phyloP scores from a whole-genome alignment of 2,329 filamentous ascomycete species.

The Ascochyta koolunga region DNA sequence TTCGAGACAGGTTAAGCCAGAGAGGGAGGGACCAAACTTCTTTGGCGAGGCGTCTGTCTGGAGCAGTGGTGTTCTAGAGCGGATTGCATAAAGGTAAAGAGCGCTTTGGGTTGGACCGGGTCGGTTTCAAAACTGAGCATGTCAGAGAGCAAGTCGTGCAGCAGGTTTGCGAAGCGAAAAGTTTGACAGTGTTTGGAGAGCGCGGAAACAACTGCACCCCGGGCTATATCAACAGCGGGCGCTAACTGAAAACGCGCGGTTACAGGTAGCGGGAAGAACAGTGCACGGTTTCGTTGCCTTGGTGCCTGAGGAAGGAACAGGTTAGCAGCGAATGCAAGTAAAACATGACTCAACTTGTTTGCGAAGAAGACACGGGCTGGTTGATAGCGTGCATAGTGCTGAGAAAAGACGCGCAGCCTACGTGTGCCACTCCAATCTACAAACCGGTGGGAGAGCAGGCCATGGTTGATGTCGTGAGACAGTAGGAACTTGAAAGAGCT shows the following conservation, averaged over 20 bases:
- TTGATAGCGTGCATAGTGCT: neutral
- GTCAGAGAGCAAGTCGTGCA: slow-evolving; percentile 45
- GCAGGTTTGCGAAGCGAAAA: slow-evolving; percentile 44
- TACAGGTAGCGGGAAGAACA: slow-evolving; percentile 38
- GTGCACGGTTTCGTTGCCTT: slow-evolving; percentile 30
- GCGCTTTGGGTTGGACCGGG: slow-evolving; percentile 37
- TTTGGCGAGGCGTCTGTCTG: slow-evolving; percentile 37
- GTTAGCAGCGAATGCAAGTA: slow-evolving; percentile 5
- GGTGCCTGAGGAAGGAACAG: slow-evolving; percentile 7
- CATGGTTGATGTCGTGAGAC: slow-evolving; percentile 41
- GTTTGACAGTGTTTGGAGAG: slow-evolving; percentile 47
- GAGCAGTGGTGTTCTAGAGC: slow-evolving; percentile 28
- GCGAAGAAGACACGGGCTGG: neutral
- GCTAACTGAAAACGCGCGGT: slow-evolving; percentile 40
- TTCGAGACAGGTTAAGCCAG: slow-evolving; percentile 46
- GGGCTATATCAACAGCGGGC: slow-evolving; percentile 42
- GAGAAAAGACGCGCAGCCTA: slow-evolving; percentile 27
- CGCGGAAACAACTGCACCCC: slow-evolving; percentile 46
- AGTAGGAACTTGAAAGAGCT: slow-evolving; percentile 39
- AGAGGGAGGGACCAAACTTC: slow-evolving; percentile 37
- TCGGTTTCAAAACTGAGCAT: slow-evolving; percentile 49
- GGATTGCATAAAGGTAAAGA: slow-evolving; percentile 35
- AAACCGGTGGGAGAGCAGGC: slow-evolving; percentile 25
- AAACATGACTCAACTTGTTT: neutral
- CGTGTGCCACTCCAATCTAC: slow-evolving; percentile 7